Conservation (phyloP, 2,329 filamentous ascomycete species). For the Zarea fungicola region DNA sequence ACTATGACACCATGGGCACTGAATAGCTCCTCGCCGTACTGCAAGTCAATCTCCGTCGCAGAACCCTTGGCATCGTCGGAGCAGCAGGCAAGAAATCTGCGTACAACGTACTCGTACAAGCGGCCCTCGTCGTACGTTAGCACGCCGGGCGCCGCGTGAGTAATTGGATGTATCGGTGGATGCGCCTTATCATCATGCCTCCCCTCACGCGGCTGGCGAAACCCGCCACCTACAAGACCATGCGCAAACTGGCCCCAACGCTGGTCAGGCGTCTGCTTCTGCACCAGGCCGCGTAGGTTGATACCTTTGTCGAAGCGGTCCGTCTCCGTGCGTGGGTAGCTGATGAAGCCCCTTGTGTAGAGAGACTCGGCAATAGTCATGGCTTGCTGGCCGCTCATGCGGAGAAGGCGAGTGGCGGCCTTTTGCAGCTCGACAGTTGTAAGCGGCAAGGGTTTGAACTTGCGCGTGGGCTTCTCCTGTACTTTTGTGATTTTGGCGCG, state of each 20-base stretch:
- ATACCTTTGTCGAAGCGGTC: constrained; percentile 92
- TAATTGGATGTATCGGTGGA: constrained; percentile 92
- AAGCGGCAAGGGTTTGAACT: constrained; percentile 88
- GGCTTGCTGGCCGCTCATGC: constrained; percentile 85
- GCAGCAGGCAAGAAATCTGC: constrained; percentile 91
- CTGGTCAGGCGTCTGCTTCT: constrained; percentile 74
- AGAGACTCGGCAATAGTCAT: constrained; percentile 84
- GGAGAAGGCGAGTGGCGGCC: constrained; percentile 80
- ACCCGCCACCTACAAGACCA: constrained; percentile 66
- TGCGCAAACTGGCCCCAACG: constrained; percentile 80
- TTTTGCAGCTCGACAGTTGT: constrained; percentile 97
- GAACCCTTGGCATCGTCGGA: constrained; percentile 88
- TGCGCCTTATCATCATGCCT: constrained; percentile 94
- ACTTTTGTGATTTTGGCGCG: constrained; percentile 78
- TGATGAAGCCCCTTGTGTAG: constrained; percentile 94
- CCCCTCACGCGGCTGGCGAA: constrained; percentile 75
- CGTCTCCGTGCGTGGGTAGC: constrained; percentile 94
- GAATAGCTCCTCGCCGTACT: constrained; percentile 80
- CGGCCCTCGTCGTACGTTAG: constrained; percentile 62
- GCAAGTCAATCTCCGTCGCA: constrained; percentile 76
- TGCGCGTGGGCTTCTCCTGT: constrained; percentile 84
- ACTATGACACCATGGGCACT: constrained; percentile 79
- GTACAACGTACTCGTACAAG: constrained; percentile 87
- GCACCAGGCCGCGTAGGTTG: constrained; percentile 71
- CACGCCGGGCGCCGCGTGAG: constrained; percentile 66